A percentile compares a stretch with the other conserved stretches of the same genome.
These are phyloP conservation scores for Leishmania mexicana DNA, from an alignment of 208 protist genomes.

Conservation along the genomic window DNA sequence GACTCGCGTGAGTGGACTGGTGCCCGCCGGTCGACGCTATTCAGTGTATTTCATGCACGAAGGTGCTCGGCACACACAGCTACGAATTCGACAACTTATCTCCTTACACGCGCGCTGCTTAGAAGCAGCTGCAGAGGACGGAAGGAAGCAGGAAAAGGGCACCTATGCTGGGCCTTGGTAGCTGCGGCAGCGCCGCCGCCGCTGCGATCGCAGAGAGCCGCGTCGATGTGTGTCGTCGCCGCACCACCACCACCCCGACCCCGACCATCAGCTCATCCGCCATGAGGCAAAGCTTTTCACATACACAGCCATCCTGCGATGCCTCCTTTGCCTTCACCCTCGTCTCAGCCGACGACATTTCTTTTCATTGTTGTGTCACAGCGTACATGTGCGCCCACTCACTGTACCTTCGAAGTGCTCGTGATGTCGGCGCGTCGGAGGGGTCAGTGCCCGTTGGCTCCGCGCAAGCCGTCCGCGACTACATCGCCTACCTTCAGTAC, in stretches of 20 bases:
- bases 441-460: constrained; percentile 50
- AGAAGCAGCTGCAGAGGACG: neutral
- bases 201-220: neutral
- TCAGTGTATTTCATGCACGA: neutral
- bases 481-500: constrained; percentile 48
- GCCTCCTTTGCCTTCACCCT: constrained; percentile 32
- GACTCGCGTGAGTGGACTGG: neutral
- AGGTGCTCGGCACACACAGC: neutral
- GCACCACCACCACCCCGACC: neutral
- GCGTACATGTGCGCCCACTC: constrained; percentile 32
- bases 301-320: neutral
- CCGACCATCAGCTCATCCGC: neutral
- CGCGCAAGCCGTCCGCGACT: constrained; percentile 36
- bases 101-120: neutral
- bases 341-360: constrained; percentile 29
- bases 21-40: neutral
- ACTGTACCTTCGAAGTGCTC: constrained; percentile 44
- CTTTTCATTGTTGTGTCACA: constrained; percentile 13
- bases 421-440: constrained; percentile 38
- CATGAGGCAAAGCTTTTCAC: neutral
- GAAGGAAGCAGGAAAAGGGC: neutral
- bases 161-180: neutral
- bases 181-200: neutral
- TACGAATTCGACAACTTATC: neutral
- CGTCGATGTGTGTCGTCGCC: neutral